These are phyloP conservation scores for Colletotrichum acutatum DNA, from an alignment of 2,329 filamentous ascomycete genomes.

Conservation along the genomic window DNA sequence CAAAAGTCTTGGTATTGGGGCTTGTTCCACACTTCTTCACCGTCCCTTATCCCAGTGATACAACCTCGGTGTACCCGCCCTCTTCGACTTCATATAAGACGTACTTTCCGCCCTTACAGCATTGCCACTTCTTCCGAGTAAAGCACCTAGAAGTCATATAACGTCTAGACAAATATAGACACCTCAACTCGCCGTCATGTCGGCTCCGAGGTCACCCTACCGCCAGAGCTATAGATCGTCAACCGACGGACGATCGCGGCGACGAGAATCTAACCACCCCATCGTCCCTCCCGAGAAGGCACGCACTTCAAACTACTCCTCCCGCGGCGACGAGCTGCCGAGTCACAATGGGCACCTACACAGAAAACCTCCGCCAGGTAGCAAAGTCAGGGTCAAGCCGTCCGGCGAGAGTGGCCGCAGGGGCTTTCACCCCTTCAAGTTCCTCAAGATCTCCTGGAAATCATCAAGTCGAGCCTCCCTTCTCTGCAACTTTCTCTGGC, in stretches of 20 bases:
- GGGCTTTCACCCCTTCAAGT: constrained; percentile 72
- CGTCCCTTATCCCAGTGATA: constrained; percentile 4
- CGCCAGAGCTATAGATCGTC: constrained; percentile 30
- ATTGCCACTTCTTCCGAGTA: background rate
- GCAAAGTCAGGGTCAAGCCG: constrained; percentile 60
- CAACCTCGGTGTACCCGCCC: background rate
- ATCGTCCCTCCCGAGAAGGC: constrained; percentile 20
- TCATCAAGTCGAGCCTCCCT: constrained; percentile 73
- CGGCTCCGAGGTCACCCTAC: constrained; percentile 29
- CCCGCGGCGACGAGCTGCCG: constrained; percentile 7
- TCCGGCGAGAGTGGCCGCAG: constrained; percentile 65
- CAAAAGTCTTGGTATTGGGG: constrained; percentile 9
- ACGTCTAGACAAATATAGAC: background rate
- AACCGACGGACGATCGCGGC: constrained; percentile 4
- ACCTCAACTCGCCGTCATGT: constrained; percentile 19
- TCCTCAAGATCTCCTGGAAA: constrained; percentile 71
- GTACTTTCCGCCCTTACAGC: no score
- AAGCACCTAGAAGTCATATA: background rate
- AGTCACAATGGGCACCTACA: constrained; percentile 20
- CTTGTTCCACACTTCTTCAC: constrained; percentile 16
- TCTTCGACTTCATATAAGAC: background rate
- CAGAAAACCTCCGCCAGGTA: constrained; percentile 16
- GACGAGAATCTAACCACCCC: constrained; percentile 22
- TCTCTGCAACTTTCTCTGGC: constrained; percentile 78
- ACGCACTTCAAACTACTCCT: constrained; percentile 2